These are phyloP conservation scores for Euptelea pleiosperma DNA, from an alignment of 164 flowering plant genomes.

Conservation along the genomic window DNA sequence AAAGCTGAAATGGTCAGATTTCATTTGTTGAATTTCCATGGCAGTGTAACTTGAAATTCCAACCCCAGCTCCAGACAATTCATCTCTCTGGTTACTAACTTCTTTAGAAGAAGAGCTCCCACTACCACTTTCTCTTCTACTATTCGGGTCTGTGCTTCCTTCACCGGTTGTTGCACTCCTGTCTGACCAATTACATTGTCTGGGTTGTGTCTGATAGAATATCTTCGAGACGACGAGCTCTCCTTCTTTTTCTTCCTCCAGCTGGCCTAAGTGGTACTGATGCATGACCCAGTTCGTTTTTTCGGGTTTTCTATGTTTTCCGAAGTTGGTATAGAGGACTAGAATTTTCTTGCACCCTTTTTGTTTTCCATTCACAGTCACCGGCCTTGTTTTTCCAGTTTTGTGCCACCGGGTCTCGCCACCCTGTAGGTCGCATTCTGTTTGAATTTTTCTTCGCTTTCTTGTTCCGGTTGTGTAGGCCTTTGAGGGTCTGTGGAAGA, in stretches of 20 bases:
- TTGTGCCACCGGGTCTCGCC: slow-evolving; percentile 99
- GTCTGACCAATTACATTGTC: slow-evolving; percentile 85
- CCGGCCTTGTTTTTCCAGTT: slow-evolving; percentile 97
- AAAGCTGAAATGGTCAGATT: slow-evolving; percentile 63
- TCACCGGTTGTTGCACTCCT: slow-evolving; percentile 31
- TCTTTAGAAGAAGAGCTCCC: slow-evolving; percentile 64
- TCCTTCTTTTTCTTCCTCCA: slow-evolving; percentile 96
- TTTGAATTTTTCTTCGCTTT: slow-evolving; percentile 91
- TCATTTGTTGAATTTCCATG: slow-evolving; percentile 72
- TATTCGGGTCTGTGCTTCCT: slow-evolving; percentile 31
- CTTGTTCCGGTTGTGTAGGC: slow-evolving; percentile 99
- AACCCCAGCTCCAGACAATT: slow-evolving; percentile 34
- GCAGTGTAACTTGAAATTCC: slow-evolving; percentile 40
- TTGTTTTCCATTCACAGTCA: slow-evolving; percentile 87
- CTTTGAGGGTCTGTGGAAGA: slow-evolving; percentile 98
- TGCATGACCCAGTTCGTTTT: slow-evolving; percentile 99
- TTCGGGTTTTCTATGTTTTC: slow-evolving; percentile 90
- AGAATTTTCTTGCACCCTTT: slow-evolving; percentile 98
- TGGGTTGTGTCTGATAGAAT: slow-evolving; percentile 95
- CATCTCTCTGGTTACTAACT: slow-evolving; percentile 38
- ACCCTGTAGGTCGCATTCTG: slow-evolving; percentile 87
- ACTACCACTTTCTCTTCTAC: slow-evolving; percentile 51
- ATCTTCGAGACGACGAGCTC: slow-evolving; percentile 98
- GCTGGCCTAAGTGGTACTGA: slow-evolving; percentile 92
- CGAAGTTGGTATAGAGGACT: slow-evolving; percentile 92